Evolutionary conservation across 352 stramenopile species (phyloP).

Genomic region (Phytophthora hibernalis): DNA sequence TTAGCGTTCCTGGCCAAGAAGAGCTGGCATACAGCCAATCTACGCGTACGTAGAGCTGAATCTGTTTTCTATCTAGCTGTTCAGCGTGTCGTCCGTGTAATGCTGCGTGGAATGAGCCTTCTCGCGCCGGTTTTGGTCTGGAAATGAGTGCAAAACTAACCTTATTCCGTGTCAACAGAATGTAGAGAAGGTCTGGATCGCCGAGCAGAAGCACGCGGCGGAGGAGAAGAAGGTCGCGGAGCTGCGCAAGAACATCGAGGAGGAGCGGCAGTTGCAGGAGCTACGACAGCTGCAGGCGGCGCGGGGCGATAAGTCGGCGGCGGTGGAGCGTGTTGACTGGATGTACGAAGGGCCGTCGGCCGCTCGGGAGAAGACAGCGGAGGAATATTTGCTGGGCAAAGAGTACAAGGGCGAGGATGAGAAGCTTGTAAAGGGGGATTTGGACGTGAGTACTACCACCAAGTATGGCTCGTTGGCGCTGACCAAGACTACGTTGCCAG

Average conservation of each 20-base stretch:
- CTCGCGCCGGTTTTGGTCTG: background rate
- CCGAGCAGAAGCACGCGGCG: slow-evolving; percentile 94
- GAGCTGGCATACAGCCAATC: slow-evolving; percentile 97
- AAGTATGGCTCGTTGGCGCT: slow-evolving; percentile 78
- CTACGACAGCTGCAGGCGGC: slow-evolving; percentile 91
- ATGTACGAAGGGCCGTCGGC: slow-evolving; percentile 97
- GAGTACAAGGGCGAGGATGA: slow-evolving; percentile 68
- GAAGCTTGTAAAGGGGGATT: slow-evolving; percentile 33
- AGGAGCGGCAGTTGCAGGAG: slow-evolving; percentile 96
- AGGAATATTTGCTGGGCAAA: slow-evolving; percentile 96
- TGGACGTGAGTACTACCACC: slow-evolving; percentile 62
- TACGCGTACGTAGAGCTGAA: slow-evolving; percentile 66
- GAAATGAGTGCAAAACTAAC: slow-evolving; percentile 7
- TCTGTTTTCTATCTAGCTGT: background rate
- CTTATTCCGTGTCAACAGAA: slow-evolving; percentile 69
- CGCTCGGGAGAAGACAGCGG: slow-evolving; percentile 64
- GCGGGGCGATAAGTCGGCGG: slow-evolving; percentile 80
- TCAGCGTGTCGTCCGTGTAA: background rate
- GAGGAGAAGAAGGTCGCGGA: slow-evolving; percentile 95
- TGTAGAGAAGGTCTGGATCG: slow-evolving; percentile 98
- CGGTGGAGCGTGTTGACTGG: slow-evolving; percentile 93
- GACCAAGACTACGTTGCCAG: slow-evolving; percentile 53
- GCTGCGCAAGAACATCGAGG: slow-evolving; percentile 96
- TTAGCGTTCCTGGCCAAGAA: slow-evolving; percentile 97
- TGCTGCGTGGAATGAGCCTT: slow-evolving; percentile 1